Evolutionary conservation across 2,329 filamentous ascomycete genomes (phyloP).

Genomic region (Rutstroemia sp.): DNA sequence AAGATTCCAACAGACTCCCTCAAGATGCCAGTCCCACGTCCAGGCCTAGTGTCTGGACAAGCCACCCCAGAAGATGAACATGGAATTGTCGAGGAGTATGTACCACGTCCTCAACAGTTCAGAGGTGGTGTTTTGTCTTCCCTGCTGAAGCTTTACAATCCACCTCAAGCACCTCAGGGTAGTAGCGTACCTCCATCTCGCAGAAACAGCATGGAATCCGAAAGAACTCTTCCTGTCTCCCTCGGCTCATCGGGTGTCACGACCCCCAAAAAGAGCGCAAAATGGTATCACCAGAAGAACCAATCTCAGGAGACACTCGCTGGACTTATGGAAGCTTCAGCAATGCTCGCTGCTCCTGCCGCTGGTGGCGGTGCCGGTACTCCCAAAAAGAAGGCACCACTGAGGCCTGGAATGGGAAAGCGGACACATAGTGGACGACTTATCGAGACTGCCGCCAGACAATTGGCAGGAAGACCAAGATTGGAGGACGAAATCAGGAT

Average conservation of each 20-base stretch:
- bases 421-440: slow-evolving; percentile 21
- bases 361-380: slow-evolving; percentile 30
- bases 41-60: slow-evolving; percentile 35
- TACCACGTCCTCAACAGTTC: slow-evolving; percentile 60
- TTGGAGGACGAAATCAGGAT: slow-evolving; percentile 36
- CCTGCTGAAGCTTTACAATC: slow-evolving; percentile 62
- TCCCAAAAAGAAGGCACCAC: slow-evolving; percentile 14
- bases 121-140: slow-evolving; percentile 67
- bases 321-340: slow-evolving; percentile 47
- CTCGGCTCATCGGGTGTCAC: slow-evolving; percentile 35
- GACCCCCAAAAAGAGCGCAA: slow-evolving; percentile 25
- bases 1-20: slow-evolving; percentile 18
- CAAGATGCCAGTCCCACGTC: slow-evolving; percentile 12
- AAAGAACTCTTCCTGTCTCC: slow-evolving; percentile 32
- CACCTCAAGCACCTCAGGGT: slow-evolving; percentile 31
- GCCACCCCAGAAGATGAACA: slow-evolving; percentile 37
- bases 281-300: slow-evolving; percentile 34
- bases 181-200: slow-evolving; percentile 11
- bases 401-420: slow-evolving; percentile 23
- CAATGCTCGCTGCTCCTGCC: slow-evolving; percentile 40
- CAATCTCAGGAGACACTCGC: slow-evolving; percentile 40
- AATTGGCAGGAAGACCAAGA: slow-evolving; percentile 20
- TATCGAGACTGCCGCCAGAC: slow-evolving; percentile 19
- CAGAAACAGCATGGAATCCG: slow-evolving; percentile 25
- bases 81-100: slow-evolving; percentile 49